These are phyloP conservation scores for Yamagishiella unicocca DNA, from an alignment of 139 green algal species.

Conservation along the genomic window DNA sequence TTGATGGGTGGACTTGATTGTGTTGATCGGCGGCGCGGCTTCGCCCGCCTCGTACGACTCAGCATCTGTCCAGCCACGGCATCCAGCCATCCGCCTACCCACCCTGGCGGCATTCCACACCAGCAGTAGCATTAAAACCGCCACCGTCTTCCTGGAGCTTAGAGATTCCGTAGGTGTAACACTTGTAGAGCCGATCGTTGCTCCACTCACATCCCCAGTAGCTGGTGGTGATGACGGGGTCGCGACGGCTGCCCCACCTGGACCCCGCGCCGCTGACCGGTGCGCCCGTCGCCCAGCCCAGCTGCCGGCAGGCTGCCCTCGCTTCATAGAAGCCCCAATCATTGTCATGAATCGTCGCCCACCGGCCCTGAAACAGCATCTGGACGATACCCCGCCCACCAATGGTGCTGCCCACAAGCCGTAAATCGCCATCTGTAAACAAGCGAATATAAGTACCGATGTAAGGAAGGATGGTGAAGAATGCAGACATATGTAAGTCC, in stretches of 20 bases:
- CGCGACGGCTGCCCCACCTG: background rate
- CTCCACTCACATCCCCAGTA: background rate
- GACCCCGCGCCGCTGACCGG: background rate
- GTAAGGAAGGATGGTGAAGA: background rate
- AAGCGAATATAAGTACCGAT: background rate
- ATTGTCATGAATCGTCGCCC: background rate
- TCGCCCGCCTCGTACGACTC: background rate
- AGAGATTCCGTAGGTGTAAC: background rate
- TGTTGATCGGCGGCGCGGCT: background rate
- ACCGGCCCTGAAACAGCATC: background rate
- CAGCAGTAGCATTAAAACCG: background rate
- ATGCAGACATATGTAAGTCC: background rate
- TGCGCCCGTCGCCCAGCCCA: background rate
- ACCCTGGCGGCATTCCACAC: constrained; percentile 15
- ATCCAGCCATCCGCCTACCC: background rate
- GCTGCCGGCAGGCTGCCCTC: background rate
- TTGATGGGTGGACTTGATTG: background rate
- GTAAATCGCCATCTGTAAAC: background rate
- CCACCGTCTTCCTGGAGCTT: background rate
- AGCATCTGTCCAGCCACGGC: background rate
- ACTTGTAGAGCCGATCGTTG: background rate
- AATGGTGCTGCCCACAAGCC: background rate
- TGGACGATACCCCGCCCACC: background rate
- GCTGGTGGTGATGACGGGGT: background rate
- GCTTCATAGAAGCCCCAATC: background rate